Base-by-base conservation (phyloP, 1,284 basidiomycete genomes). In the Fomitopsis palustris region DNA sequence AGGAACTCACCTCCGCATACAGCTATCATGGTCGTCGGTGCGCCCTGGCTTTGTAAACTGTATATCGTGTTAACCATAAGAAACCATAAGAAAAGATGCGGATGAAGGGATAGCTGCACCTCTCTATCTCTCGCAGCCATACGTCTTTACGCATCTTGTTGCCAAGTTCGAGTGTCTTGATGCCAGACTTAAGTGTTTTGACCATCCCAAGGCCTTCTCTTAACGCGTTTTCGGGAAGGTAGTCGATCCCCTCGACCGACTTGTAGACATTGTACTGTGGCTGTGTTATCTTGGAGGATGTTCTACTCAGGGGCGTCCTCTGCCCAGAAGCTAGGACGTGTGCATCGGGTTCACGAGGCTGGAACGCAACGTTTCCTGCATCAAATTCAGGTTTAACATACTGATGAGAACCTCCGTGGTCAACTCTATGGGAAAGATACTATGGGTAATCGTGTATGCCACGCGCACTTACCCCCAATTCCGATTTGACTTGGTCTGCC, bases 1-100 rank as follows among this genome's bases (percentile, higher is more conserved):
- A 54, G 58, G 51, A 42, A 39, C 77, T 49, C 66, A 82, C 82
- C 82, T 56, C 84, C 84, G 60, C 84, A 85, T 0, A 86, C 78
- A 23, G 84, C 84, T 56, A 86, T 85, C 64, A 86, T 73, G 16
- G 83, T 85, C 8, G 75, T 79, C 2, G 84, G 84, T 3, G 78
- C 68, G 1, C 77, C 78, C 65, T 84, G 81, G 37, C 67, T 70
- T 62, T 78, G 70, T 4, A 85, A 72, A 63, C 83, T 85, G 56
- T 6, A 49, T 56, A 59, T n/a, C 17, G 42, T 53, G 8, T n/a
- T n/a, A 38, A 31, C 25, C 27, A 42, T 37, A 9, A 37, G 35
- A 9, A 37, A 14, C 35, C 16, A 37, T 9, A 21, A 9, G 31
- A 21, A 51, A 21, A 23, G n/a, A 35, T 7, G 10, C n/a, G 17